Evolutionary conservation across 768 basidiomycete species (phyloP), one percentile per base, ranked within the genome.

Genomic region (Leucocoprinus sp.): DNA sequence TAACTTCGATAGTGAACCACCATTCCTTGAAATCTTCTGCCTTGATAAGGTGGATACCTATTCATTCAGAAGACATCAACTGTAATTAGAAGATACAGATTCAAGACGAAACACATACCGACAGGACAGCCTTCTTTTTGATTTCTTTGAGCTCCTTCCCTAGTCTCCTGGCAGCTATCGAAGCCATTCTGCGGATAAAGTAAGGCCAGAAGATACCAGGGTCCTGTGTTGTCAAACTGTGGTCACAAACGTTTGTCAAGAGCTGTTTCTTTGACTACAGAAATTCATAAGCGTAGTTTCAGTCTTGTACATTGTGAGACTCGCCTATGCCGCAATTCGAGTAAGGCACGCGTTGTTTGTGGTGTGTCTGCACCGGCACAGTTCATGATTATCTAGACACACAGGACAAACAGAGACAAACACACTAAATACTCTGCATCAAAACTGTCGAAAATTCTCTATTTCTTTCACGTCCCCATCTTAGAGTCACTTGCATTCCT

Each of bases 1-100:
- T 74, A 42, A 92, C 83, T 60, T 88, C 79, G 57, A 93, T 78
- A 2, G 80, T 74, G 57, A 93, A 79, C 55, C 70, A 61, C 90
- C 90, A 93, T 22, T 72, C 80, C 52, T 73, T 64, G 54, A 90
- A 82, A 64, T 91, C 80, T 43, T 90, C 84, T 3, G 88, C 86
- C 43, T 74, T 71, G 33, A 86, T 55, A 19, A 92, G 71, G 46
- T 66, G 75, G 54, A 92, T 88, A 28, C 90, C 88, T 85, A 56
- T 5, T 42, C 39, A 18, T 11, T 27, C 19, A 15, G 33, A 29
- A 27, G 27, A 28, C 29, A 12, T 2, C 27, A n/a, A 18, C n/a
- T 26, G 18, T 11, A 22, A 21, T 24, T 19, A 19, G 12, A 21
- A 18, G 11, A 14, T 24, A 22, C 24, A 23, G 6, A 37, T 17